A percentile compares a stretch with the other conserved stretches of the same genome.
Conservation (phyloP, 768 basidiomycete genomes). For the Imleria badia region DNA sequence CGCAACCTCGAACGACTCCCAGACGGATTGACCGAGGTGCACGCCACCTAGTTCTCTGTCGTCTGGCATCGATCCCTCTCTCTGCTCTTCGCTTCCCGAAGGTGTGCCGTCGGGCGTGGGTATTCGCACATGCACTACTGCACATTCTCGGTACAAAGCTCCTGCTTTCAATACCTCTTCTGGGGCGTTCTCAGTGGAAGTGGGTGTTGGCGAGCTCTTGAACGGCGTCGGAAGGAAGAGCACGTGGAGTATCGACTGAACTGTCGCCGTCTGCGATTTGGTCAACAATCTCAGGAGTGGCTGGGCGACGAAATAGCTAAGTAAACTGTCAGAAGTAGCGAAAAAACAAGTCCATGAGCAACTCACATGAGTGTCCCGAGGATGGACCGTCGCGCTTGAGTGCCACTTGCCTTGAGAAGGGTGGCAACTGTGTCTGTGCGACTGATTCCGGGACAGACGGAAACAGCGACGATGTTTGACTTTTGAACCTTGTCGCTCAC, state of each 20-base stretch:
- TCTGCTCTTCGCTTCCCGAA: constrained; percentile 26
- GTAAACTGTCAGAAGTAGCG: not conserved
- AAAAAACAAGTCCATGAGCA: not conserved
- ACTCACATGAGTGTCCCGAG: constrained; percentile 53
- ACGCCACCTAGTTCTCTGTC: constrained; percentile 76
- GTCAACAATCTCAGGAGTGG: constrained; percentile 68
- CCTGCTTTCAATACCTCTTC: constrained; percentile 77
- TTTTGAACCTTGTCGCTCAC: constrained; percentile 47
- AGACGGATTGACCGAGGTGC: constrained; percentile 61
- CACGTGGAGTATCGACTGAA: constrained; percentile 80
- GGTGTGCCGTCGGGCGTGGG: constrained; percentile 24
- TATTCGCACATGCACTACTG: constrained; percentile 52
- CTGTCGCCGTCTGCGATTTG: constrained; percentile 60
- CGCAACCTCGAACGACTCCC: constrained; percentile 72
- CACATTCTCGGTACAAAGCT: constrained; percentile 74
- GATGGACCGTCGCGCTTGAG: constrained; percentile 38
- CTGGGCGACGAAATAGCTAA: constrained; percentile 64
- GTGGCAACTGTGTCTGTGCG: constrained; percentile 66
- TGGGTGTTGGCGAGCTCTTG: constrained; percentile 44
- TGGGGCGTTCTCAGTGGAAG: constrained; percentile 22
- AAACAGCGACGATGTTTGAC: constrained; percentile 74
- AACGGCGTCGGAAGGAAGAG: constrained; percentile 82
- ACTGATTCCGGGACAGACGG: constrained; percentile 76
- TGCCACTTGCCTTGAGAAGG: constrained; percentile 27
- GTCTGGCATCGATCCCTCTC: constrained; percentile 44